Conservation (phyloP, 345 rosid genomes). For the Psidium guajava region DNA sequence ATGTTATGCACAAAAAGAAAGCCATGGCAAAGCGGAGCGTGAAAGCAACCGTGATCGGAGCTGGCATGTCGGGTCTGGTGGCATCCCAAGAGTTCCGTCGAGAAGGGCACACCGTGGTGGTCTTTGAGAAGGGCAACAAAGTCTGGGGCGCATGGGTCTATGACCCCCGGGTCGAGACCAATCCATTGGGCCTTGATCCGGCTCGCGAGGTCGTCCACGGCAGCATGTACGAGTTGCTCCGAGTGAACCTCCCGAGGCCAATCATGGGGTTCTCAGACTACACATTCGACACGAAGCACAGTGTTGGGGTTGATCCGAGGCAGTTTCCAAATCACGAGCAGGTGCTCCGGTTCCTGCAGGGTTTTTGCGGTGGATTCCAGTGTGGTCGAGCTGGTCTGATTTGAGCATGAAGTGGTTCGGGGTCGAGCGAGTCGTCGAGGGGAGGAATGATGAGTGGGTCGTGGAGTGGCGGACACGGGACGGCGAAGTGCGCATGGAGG, state of each 20-base stretch:
- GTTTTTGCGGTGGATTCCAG: conserved; percentile 8
- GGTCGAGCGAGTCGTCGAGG: conserved; percentile 1
- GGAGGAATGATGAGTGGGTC: neutral
- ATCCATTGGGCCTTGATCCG: conserved; percentile 12
- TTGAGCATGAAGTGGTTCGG: neutral
- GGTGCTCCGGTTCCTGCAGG: conserved; percentile 5
- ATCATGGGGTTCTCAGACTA: conserved; percentile 16
- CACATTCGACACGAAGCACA: neutral
- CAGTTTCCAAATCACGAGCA: conserved; percentile 8
- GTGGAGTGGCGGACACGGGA: neutral
- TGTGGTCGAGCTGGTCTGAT: neutral
- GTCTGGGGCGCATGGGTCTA: conserved; percentile 14
- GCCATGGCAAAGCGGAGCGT: neutral
- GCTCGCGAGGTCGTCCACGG: conserved; percentile 1
- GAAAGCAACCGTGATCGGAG: conserved; percentile 14
- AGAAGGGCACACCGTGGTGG: conserved; percentile 17
- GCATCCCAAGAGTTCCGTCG: conserved; percentile 13
- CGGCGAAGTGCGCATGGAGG: neutral
- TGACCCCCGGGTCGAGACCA: conserved; percentile 4
- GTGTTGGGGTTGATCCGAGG: neutral
- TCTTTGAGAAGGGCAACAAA: conserved; percentile 7
- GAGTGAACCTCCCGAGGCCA: conserved; percentile 12
- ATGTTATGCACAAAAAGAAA: neutral
- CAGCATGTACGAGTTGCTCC: conserved; percentile 12
- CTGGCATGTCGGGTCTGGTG: conserved; percentile 13